A percentile compares a stretch with the other conserved stretches of the same genome.
Evolutionary conservation across 2,329 filamentous ascomycete species (phyloP).

Genomic region (Colletotrichum tamarilloi): DNA sequence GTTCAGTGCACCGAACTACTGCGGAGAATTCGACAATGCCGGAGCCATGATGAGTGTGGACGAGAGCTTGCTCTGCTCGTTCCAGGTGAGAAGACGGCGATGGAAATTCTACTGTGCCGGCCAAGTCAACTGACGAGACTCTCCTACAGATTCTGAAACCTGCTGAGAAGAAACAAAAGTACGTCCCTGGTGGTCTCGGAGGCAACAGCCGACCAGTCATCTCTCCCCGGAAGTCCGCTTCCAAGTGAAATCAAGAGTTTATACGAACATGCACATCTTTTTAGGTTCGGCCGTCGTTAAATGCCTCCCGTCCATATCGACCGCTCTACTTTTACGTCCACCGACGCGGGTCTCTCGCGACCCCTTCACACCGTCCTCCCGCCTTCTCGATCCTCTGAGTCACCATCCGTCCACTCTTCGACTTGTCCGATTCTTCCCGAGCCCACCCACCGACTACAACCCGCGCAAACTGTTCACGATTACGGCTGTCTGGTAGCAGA

Average conservation of each 20-base stretch:
- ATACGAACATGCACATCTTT: conserved; percentile 80
- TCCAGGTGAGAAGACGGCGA: conserved; percentile 76
- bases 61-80: conserved; percentile 97
- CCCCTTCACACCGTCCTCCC: conserved; percentile 24
- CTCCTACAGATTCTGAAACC: conserved; percentile 91
- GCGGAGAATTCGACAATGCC: conserved; percentile 98
- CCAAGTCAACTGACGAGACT: conserved; percentile 25
- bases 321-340: conserved; percentile 19
- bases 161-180: conserved; percentile 99
- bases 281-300: conserved; percentile 98
- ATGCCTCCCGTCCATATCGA: conserved; percentile 39
- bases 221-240: conserved; percentile 74
- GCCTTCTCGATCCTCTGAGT: conserved; percentile 16
- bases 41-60: conserved; percentile 99
- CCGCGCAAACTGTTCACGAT: conserved; percentile 38
- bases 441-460: conserved; percentile 34
- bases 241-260: conserved; percentile 75
- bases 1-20: conserved; percentile 99
- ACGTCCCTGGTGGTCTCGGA: conserved; percentile 82
- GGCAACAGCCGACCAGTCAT: conserved; percentile 73
- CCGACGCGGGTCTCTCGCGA: conserved; percentile 13
- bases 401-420: conserved; percentile 27
- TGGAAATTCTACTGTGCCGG: neutral
- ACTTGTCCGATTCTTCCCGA: conserved; percentile 35
- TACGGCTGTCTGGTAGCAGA: conserved; percentile 40